These are phyloP conservation scores for Thymus mandschuricus DNA, from an alignment of 257 asterid genomes.

Conservation along the genomic window DNA sequence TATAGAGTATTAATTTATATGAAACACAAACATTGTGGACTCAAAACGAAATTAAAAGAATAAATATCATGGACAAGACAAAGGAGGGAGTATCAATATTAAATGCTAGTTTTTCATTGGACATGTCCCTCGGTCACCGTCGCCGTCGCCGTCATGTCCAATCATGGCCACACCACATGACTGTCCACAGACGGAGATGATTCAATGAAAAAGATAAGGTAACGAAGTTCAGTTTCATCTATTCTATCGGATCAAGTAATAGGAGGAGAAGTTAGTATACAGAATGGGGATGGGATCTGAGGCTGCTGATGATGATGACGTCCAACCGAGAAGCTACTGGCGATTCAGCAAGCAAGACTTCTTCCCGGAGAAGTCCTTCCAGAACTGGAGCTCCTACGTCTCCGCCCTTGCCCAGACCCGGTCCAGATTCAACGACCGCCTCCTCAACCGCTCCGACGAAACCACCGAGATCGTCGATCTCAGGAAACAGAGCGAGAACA, in stretches of 20 bases:
- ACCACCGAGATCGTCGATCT: constrained; percentile 48
- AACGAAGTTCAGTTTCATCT: not conserved
- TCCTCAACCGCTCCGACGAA: constrained; percentile 50
- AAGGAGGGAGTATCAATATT: not conserved
- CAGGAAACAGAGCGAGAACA: constrained; percentile 62
- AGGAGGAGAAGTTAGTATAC: not conserved
- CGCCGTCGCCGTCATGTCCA: not conserved
- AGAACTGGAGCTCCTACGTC: constrained; percentile 47
- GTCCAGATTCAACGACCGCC: constrained; percentile 55
- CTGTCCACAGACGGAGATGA: not conserved
- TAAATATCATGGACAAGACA: too few species aligned
- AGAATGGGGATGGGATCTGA: constrained; percentile 32
- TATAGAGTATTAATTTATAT: too few species aligned
- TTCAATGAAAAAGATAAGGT: not conserved
- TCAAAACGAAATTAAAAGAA: too few species aligned
- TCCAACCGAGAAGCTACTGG: constrained; percentile 55
- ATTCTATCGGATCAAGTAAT: not conserved
- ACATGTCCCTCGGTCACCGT: not conserved
- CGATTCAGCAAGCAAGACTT: constrained; percentile 69
- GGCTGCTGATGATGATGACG: constrained; percentile 20
- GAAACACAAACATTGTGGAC: too few species aligned
- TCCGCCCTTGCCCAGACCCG: constrained; percentile 49
- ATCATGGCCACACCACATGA: not conserved
- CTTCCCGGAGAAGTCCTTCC: constrained; percentile 56
- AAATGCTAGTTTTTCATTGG: not conserved